phyloP scores from a whole-genome alignment of 306 rosid genomes.

The Carpinus viminea region DNA sequence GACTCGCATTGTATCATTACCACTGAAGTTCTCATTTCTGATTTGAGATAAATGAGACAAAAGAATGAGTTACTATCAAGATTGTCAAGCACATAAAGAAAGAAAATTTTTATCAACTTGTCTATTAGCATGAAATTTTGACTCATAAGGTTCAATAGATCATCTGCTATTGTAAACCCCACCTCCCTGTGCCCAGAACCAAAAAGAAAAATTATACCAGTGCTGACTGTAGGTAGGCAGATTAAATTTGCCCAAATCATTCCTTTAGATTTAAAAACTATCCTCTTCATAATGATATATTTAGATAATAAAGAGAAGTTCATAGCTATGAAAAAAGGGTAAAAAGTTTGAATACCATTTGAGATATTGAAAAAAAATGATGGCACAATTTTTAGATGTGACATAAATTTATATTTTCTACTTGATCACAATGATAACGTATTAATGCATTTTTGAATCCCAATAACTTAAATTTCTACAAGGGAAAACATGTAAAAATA shows the following conservation, averaged over 20 bases:
- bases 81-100: conserved; percentile 7
- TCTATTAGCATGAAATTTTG: neutral
- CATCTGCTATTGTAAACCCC: neutral
- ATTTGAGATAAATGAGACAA: conserved; percentile 3
- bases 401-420: neutral
- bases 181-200: too few species aligned
- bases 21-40: conserved; percentile 76
- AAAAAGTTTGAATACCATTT: neutral
- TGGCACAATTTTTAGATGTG: neutral
- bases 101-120: neutral
- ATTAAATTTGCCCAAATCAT: neutral
- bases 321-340: neutral
- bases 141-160: neutral
- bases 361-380: neutral
- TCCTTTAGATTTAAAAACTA: neutral
- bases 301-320: neutral
- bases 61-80: conserved; percentile 5
- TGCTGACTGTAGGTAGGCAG: neutral
- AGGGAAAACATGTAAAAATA: neutral
- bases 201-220: neutral
- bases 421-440: neutral
- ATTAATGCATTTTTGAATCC: neutral
- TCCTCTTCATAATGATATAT: neutral
- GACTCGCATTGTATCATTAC: conserved; percentile 57
- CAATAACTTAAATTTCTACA: neutral